These are phyloP conservation scores for Cryptococcus sp. DNA, from an alignment of 1,284 basidiomycete species.

Conservation along the genomic window DNA sequence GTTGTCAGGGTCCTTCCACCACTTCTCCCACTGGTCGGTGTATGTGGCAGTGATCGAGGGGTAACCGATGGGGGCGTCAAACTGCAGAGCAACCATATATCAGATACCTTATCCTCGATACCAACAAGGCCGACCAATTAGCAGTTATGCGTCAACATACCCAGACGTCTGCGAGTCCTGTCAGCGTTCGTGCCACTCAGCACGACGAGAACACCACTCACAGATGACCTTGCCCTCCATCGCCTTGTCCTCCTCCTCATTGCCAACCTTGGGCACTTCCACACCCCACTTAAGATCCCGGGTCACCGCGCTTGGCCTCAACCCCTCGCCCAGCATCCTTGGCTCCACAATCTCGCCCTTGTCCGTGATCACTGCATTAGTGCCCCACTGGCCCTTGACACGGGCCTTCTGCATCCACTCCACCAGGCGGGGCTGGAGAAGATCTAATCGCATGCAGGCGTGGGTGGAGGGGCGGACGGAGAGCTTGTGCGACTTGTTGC, in stretches of 20 bases:
- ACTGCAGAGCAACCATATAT: conserved; percentile 55
- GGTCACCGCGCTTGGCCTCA: conserved; percentile 87
- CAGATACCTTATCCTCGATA: too few species aligned
- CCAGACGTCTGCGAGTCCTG: conserved; percentile 67
- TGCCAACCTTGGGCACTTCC: conserved; percentile 72
- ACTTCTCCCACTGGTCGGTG: conserved; percentile 89
- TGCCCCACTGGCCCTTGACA: conserved; percentile 83
- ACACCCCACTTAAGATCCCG: conserved; percentile 97
- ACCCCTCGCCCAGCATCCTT: conserved; percentile 72
- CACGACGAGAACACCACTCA: conserved; percentile 52
- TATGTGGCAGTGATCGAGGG: conserved; percentile 96
- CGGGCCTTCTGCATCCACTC: conserved; percentile 82
- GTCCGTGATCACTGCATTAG: conserved; percentile 81
- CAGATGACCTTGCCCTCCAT: conserved; percentile 96
- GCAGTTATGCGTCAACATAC: conserved; percentile 51
- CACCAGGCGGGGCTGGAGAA: conserved; percentile 77
- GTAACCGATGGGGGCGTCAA: conserved; percentile 97
- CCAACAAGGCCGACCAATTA: not conserved
- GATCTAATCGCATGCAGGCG: conserved; percentile 86
- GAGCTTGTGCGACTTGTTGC: conserved; percentile 75
- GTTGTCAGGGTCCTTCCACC: conserved; percentile 94
- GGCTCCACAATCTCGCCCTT: conserved; percentile 89
- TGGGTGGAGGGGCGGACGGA: conserved; percentile 79
- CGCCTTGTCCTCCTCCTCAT: conserved; percentile 65
- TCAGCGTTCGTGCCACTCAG: conserved; percentile 4